Percentiles rank a stretch among this genome's conserved stretches.
Evolutionary conservation across 495 filamentous ascomycete genomes (phyloP).

Genomic region (Tuber calosporum): DNA sequence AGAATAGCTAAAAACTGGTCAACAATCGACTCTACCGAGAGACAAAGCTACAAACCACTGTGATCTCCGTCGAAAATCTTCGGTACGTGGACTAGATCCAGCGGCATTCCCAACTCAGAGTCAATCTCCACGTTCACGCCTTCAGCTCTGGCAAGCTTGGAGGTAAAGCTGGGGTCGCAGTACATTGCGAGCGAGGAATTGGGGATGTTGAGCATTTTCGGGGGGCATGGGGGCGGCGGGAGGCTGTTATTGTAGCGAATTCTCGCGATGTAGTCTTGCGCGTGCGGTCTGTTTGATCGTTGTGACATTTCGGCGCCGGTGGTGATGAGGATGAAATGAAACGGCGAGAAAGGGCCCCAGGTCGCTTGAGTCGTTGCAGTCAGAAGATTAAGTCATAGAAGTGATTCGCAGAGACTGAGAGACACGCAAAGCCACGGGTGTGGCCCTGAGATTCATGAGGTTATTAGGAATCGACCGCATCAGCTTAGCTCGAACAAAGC

Average conservation of each 20-base stretch:
- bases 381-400: neutral
- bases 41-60: constrained; percentile 53
- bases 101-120: constrained; percentile 93
- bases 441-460: neutral
- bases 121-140: constrained; percentile 94
- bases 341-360: neutral
- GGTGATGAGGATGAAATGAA: neutral
- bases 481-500: neutral
- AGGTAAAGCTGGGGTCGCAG: constrained; percentile 77
- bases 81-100: constrained; percentile 90
- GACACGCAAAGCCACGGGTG: neutral
- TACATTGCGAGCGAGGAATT: constrained; percentile 84
- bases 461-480: neutral
- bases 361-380: neutral
- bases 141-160: constrained; percentile 78
- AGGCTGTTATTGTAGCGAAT: constrained; percentile 91
- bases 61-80: constrained; percentile 93
- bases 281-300: constrained; percentile 42
- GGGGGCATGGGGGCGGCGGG: constrained; percentile 83
- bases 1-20: constrained; percentile 60
- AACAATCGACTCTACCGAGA: constrained; percentile 20
- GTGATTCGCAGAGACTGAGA: neutral
- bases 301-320: constrained; percentile 21
- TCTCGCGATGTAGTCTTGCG: constrained; percentile 93
- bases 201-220: constrained; percentile 93